A percentile compares a stretch with the other conserved stretches of the same genome.
phyloP scores from a whole-genome alignment of 83 land plant genomes.

The Larix sibirica region DNA sequence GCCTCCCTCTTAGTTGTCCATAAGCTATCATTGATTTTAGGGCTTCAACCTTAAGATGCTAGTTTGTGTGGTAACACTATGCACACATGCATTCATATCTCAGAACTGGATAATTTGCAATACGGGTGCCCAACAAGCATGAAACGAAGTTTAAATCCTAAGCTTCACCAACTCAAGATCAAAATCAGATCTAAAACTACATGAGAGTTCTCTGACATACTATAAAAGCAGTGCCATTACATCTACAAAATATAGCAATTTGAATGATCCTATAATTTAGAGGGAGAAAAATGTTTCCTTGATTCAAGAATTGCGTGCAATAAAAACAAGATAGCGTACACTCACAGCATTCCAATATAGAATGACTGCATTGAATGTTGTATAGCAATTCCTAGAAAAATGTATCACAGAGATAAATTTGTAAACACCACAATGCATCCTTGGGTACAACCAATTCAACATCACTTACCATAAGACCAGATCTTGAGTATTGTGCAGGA shows the following conservation, averaged over 20 bases:
- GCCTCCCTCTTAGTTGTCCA: too few species aligned
- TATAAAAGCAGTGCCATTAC: not conserved
- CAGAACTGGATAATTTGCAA: not conserved
- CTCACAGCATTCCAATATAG: not conserved
- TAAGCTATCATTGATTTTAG: too few species aligned
- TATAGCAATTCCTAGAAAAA: not conserved
- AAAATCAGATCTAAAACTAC: too few species aligned
- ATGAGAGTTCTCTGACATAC: not conserved
- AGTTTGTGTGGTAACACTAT: too few species aligned
- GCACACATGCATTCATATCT: not conserved
- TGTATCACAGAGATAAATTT: not conserved
- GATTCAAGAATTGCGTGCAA: not conserved
- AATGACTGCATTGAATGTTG: not conserved
- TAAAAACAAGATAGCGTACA: not conserved
- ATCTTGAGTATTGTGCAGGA: slow-evolving; percentile 47
- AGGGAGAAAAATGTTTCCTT: not conserved
- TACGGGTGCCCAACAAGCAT: too few species aligned
- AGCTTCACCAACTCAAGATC: too few species aligned
- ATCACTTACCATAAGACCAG: slow-evolving; percentile 66
- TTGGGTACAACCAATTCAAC: not conserved
- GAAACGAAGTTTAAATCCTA: too few species aligned
- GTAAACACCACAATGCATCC: not conserved
- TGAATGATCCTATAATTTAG: not conserved
- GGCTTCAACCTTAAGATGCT: too few species aligned
- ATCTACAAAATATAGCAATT: not conserved